These are phyloP conservation scores for Scedosporium boydii DNA, from an alignment of 2,329 filamentous ascomycete species.

Conservation along the genomic window DNA sequence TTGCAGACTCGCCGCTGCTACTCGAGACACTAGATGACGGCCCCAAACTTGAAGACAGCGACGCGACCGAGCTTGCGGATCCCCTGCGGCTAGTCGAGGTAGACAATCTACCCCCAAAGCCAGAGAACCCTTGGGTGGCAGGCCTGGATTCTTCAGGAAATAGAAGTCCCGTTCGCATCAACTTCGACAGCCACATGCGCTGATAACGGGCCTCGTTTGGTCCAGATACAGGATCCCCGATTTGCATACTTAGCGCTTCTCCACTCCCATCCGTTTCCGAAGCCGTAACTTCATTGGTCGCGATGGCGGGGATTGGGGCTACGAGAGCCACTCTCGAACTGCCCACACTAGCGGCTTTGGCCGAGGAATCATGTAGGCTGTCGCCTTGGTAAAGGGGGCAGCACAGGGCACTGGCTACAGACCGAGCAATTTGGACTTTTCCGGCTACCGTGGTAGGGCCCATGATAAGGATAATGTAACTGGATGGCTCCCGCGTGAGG, in stretches of 20 bases:
- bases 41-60: neutral
- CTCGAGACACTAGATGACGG: neutral
- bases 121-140: slow-evolving; percentile 19
- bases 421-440: slow-evolving; percentile 18
- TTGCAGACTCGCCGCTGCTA: no score
- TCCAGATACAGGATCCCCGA: neutral
- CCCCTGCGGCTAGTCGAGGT: slow-evolving; percentile 16
- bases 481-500: no score
- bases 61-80: slow-evolving; percentile 15
- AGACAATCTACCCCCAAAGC: slow-evolving; percentile 15
- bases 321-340: no score
- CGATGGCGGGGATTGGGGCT: neutral
- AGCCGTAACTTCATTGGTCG: neutral
- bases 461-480: neutral
- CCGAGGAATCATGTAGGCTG: slow-evolving; percentile 19
- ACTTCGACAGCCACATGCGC: slow-evolving; percentile 22
- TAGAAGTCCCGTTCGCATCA: slow-evolving; percentile 19
- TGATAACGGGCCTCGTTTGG: slow-evolving; percentile 18
- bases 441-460: slow-evolving; percentile 17
- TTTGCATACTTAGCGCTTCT: no score
- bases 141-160: slow-evolving; percentile 22
- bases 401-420: slow-evolving; percentile 15
- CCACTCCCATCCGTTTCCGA: neutral
- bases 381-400: slow-evolving; percentile 19
- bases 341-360: slow-evolving; percentile 18